A percentile compares a stretch with the other conserved stretches of the same genome.
Conservation (phyloP, 768 basidiomycete species). For the Kwoniella bestiolae region DNA sequence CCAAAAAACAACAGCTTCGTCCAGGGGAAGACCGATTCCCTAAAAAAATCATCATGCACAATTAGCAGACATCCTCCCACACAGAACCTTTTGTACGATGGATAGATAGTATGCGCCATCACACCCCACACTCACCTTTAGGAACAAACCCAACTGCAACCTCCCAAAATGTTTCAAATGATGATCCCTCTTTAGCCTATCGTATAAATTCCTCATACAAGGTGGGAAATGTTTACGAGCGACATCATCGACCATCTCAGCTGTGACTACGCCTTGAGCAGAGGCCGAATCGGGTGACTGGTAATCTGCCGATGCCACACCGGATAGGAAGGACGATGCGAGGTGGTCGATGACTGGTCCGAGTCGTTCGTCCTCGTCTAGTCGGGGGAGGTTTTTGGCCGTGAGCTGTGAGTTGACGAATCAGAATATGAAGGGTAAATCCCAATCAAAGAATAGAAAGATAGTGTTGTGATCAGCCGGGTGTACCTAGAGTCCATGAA, state of each 20-base stretch:
- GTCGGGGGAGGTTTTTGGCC: slow-evolving; percentile 79
- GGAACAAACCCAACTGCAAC: slow-evolving; percentile 87
- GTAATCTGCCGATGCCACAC: slow-evolving; percentile 68
- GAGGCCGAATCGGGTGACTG: slow-evolving; percentile 58
- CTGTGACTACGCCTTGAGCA: slow-evolving; percentile 72
- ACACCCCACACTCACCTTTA: slow-evolving; percentile 69
- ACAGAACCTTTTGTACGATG: too few relatives aligned
- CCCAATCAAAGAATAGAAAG: background rate
- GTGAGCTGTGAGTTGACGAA: slow-evolving; percentile 65
- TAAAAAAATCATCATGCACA: slow-evolving; percentile 51
- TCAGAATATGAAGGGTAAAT: background rate
- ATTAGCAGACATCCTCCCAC: background rate
- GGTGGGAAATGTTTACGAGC: slow-evolving; percentile 87
- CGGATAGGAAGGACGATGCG: slow-evolving; percentile 90
- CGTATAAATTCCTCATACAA: slow-evolving; percentile 92
- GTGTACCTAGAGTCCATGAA: too few relatives aligned
- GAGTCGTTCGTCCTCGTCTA: slow-evolving; percentile 92
- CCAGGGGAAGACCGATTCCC: slow-evolving; percentile 90
- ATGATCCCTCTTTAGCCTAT: slow-evolving; percentile 71
- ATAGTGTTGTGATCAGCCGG: background rate
- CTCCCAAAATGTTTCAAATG: slow-evolving; percentile 93
- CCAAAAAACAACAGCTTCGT: slow-evolving; percentile 94
- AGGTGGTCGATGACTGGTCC: slow-evolving; percentile 87
- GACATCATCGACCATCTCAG: slow-evolving; percentile 91
- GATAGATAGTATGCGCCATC: too few relatives aligned